These are phyloP conservation scores for Babesia caballi DNA, from an alignment of 169 alveolate genomes.

Conservation along the genomic window DNA sequence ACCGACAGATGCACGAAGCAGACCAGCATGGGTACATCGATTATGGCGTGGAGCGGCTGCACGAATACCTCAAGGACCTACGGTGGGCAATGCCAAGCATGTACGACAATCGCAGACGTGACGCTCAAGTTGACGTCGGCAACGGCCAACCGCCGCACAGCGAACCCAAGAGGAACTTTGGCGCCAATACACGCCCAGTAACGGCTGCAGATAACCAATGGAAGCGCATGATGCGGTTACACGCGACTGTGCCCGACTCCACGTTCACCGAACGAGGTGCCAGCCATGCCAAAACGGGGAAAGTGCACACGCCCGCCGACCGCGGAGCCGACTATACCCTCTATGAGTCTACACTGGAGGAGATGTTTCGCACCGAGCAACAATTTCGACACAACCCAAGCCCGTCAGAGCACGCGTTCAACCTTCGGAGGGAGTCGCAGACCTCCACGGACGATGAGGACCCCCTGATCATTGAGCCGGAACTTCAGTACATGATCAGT, in stretches of 20 bases:
- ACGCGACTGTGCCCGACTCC: slow-evolving; percentile 1
- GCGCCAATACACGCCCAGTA: too few species aligned
- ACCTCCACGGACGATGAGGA: slow-evolving; percentile 6
- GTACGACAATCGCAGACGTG: not conserved
- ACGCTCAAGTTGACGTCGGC: not conserved
- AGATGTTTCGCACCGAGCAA: not conserved
- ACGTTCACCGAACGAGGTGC: not conserved
- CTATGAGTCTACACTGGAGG: not conserved
- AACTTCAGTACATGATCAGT: not conserved
- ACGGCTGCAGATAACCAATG: not conserved
- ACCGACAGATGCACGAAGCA: not conserved
- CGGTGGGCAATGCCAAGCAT: slow-evolving; percentile 6
- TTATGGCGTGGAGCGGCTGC: too few species aligned
- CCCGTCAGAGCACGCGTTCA: not conserved
- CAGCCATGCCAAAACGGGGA: not conserved
- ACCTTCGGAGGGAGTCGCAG: not conserved
- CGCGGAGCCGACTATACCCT: not conserved
- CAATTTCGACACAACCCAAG: not conserved
- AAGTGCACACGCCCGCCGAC: too few species aligned
- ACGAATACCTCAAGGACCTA: slow-evolving; percentile 26
- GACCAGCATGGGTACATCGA: too few species aligned
- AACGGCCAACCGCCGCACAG: not conserved
- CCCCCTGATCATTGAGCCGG: slow-evolving; percentile 3
- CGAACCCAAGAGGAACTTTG: not conserved
- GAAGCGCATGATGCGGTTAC: slow-evolving; percentile 16